A percentile compares a stretch with the other conserved stretches of the same genome.
These are phyloP conservation scores for Begonia masoniana DNA, from an alignment of 306 rosid species.

Conservation along the genomic window DNA sequence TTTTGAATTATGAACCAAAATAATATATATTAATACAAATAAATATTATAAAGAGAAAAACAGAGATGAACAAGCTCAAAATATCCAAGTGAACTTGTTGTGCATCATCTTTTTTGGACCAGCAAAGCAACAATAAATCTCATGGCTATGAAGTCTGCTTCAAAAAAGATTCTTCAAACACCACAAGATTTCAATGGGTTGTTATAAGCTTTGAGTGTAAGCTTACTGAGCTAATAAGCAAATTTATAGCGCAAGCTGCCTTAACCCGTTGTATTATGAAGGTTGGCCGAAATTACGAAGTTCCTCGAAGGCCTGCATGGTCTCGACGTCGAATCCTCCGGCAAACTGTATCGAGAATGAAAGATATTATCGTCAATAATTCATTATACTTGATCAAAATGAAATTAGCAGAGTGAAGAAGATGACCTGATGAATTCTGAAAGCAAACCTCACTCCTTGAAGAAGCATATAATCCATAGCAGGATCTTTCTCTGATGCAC, in stretches of 20 bases:
- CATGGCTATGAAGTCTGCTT: not conserved
- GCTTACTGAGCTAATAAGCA: conserved; percentile 37
- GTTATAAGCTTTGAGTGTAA: not conserved
- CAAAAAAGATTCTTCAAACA: not conserved
- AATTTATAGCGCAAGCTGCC: not conserved
- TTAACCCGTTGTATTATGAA: conserved; percentile 38
- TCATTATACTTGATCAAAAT: no score
- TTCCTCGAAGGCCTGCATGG: conserved; percentile 92
- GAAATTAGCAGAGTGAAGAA: conserved; percentile 3
- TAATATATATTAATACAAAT: no score
- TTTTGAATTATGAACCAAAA: no score
- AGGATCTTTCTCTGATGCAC: conserved; percentile 79
- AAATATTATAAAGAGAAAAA: no score
- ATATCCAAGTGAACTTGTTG: no score
- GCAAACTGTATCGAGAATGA: conserved; percentile 62
- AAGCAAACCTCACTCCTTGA: conserved; percentile 99
- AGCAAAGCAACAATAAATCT: no score
- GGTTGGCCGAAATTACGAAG: conserved; percentile 78
- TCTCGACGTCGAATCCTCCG: conserved; percentile 97
- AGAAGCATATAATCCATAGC: conserved; percentile 98
- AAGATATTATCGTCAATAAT: no score
- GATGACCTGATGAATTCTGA: conserved; percentile 88
- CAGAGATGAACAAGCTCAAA: no score
- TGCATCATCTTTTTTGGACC: no score
- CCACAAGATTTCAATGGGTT: not conserved